Conservation (phyloP, 1,284 basidiomycete genomes). For the Athelia sp. region DNA sequence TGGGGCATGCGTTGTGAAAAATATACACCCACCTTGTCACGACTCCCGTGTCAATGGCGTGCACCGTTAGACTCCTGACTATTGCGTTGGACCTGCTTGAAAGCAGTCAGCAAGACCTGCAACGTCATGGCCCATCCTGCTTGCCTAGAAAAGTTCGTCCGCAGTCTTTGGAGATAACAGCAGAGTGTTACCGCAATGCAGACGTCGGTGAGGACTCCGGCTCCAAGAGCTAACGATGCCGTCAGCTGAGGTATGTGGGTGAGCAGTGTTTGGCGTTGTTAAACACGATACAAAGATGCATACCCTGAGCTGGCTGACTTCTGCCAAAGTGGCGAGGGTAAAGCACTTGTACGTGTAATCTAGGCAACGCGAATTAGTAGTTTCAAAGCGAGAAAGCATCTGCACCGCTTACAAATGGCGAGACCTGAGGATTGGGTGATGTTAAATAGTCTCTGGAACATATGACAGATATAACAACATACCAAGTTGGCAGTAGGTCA, state of each 20-base stretch:
- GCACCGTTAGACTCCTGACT: background rate
- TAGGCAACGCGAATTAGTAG: background rate
- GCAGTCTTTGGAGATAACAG: background rate
- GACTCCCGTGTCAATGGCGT: background rate
- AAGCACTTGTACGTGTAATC: constrained; percentile 1
- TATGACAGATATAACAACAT: background rate
- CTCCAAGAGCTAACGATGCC: background rate
- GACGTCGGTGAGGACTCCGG: background rate
- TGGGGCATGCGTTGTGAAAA: background rate
- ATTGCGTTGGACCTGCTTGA: background rate
- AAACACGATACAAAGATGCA: background rate
- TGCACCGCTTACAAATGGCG: no score
- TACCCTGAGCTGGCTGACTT: background rate
- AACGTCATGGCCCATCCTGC: background rate
- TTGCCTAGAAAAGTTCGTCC: background rate
- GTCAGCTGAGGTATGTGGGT: no score
- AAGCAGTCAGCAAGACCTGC: background rate
- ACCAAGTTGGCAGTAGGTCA: background rate
- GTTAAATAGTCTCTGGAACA: no score
- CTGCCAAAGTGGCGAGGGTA: background rate
- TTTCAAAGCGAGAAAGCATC: background rate
- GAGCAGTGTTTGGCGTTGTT: no score
- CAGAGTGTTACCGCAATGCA: background rate
- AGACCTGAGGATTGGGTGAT: no score
- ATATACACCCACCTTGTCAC: background rate